phyloP scores from a whole-genome alignment of 1,284 basidiomycete species.

The Ustanciosporium gigantosporum region DNA sequence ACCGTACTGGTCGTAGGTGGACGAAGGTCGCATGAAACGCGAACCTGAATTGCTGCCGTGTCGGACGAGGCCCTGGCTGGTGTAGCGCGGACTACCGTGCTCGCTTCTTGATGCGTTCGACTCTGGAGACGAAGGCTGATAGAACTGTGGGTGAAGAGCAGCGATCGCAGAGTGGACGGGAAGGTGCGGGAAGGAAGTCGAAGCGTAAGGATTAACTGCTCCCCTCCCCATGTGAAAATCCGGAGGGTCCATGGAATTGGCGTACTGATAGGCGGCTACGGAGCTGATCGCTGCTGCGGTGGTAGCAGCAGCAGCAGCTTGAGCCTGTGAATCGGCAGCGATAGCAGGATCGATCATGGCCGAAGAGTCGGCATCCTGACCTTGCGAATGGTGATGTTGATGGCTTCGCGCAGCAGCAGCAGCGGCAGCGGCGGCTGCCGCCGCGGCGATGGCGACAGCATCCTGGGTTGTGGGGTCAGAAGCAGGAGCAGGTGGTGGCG shows the following conservation, averaged over 20 bases:
- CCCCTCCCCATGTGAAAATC: slow-evolving; percentile 48
- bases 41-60: slow-evolving; percentile 34
- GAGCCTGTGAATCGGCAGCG: slow-evolving; percentile 37
- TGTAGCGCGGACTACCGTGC: slow-evolving; percentile 46
- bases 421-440: slow-evolving; percentile 24
- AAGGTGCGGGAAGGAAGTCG: slow-evolving; percentile 37
- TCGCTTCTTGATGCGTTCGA: slow-evolving; percentile 47
- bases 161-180: slow-evolving; percentile 45
- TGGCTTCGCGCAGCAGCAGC: slow-evolving; percentile 10
- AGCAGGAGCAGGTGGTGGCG: slow-evolving; percentile 34
- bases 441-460: slow-evolving; percentile 24
- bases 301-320: slow-evolving; percentile 32
- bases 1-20: slow-evolving; percentile 17
- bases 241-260: slow-evolving; percentile 38
- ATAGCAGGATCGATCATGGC: slow-evolving; percentile 42
- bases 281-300: slow-evolving; percentile 41
- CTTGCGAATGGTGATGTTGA: slow-evolving; percentile 6
- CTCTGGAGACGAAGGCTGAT: slow-evolving; percentile 48
- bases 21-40: slow-evolving; percentile 12
- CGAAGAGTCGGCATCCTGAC: slow-evolving; percentile 19
- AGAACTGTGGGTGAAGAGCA: slow-evolving; percentile 35
- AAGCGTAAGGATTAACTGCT: slow-evolving; percentile 45
- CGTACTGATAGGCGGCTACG: slow-evolving; percentile 36
- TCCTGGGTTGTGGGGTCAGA: slow-evolving; percentile 28
- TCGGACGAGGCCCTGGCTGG: slow-evolving; percentile 27